Evolutionary conservation across 2,329 filamentous ascomycete species (phyloP).

Genomic region (Verticillium nonalfalfae): DNA sequence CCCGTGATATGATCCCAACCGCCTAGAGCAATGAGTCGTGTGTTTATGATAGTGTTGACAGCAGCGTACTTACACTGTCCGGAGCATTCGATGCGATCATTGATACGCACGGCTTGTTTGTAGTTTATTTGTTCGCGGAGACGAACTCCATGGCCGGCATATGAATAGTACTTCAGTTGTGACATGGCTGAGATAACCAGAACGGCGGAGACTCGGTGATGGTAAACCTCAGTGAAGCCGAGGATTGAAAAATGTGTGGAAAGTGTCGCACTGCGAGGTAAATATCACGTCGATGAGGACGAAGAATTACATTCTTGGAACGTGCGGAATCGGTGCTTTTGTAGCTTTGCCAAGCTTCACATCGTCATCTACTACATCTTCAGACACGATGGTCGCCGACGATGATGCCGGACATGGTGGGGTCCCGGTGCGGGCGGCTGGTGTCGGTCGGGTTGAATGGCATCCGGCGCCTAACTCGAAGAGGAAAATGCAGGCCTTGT

Average conservation of each 20-base stretch:
- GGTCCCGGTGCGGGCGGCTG: not conserved
- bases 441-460: not conserved
- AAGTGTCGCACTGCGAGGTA: too few species aligned
- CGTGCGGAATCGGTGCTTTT: too few species aligned
- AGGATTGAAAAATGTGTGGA: not conserved
- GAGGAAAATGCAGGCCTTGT: not conserved
- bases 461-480: not conserved
- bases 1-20: conserved; percentile 8
- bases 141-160: conserved; percentile 26
- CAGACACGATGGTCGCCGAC: not conserved
- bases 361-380: too few species aligned
- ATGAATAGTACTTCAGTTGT: conserved; percentile 29
- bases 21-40: not conserved
- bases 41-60: not conserved
- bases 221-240: not conserved
- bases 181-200: conserved; percentile 19
- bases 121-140: conserved; percentile 23
- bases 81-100: conserved; percentile 28
- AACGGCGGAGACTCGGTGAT: too few species aligned
- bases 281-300: not conserved
- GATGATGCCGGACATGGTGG: not conserved
- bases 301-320: not conserved
- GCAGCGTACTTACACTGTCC: conserved; percentile 20
- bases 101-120: conserved; percentile 32
- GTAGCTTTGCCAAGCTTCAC: too few species aligned